Conservation (phyloP, 164 flowering plant species). For the Litsea cubeba region DNA sequence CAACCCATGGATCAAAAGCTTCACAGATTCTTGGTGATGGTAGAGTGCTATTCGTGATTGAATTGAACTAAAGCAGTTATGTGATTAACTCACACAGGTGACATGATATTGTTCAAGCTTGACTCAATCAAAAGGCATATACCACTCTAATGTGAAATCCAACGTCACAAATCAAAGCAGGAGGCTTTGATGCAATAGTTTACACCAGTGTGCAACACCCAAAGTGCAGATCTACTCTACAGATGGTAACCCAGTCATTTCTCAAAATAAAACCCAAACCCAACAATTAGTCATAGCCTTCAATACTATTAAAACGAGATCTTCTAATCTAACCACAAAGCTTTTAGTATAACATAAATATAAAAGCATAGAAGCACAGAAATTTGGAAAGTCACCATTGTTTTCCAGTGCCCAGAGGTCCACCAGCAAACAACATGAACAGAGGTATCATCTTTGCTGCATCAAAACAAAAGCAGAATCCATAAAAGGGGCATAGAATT, state of each 20-base stretch:
- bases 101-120: no score
- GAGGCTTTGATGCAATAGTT: neutral
- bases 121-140: no score
- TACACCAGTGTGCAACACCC: neutral
- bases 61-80: no score
- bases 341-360: neutral
- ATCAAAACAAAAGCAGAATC: constrained; percentile 13
- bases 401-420: constrained; percentile 87
- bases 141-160: no score
- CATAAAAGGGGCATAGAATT: constrained; percentile 1
- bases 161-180: neutral
- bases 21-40: no score
- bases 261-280: neutral
- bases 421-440: constrained; percentile 96
- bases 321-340: neutral
- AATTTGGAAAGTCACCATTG: constrained; percentile 56
- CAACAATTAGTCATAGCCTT: neutral
- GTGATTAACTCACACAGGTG: no score
- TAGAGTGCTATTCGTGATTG: no score
- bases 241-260: neutral
- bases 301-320: neutral
- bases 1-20: no score
- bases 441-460: constrained; percentile 97
- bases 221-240: neutral
- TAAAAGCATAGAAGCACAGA: neutral